Percentiles rank a stretch among this genome's conserved stretches.
Conservation (phyloP, 2,329 filamentous ascomycete species). For the Arthroderma sp. region DNA sequence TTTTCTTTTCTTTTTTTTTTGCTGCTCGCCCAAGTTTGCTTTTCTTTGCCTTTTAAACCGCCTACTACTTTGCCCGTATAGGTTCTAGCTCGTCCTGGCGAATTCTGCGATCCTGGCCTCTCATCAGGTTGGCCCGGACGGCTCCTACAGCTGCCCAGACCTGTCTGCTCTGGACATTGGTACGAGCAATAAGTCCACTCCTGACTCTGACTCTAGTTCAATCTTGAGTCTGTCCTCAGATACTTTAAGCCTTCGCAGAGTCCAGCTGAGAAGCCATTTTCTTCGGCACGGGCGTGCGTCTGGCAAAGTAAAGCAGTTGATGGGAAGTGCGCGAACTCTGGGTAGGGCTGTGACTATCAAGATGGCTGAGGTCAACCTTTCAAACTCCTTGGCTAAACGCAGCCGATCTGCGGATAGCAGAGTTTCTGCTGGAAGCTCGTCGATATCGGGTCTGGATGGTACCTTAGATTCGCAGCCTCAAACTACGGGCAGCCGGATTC, state of each 20-base stretch:
- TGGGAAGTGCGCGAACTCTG: slow-evolving; percentile 29
- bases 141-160: slow-evolving; percentile 32
- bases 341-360: slow-evolving; percentile 27
- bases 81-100: too few relatives aligned
- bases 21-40: too few relatives aligned
- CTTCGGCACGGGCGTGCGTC: slow-evolving; percentile 19
- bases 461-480: slow-evolving; percentile 14
- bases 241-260: slow-evolving; percentile 3
- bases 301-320: slow-evolving; percentile 28
- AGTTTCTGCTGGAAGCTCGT: slow-evolving; percentile 15
- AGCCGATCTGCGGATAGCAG: slow-evolving; percentile 23
- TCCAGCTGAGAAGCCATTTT: not conserved
- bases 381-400: slow-evolving; percentile 25
- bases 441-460: slow-evolving; percentile 4
- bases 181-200: slow-evolving; percentile 6
- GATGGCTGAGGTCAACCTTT: slow-evolving; percentile 29
- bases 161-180: slow-evolving; percentile 22
- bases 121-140: slow-evolving; percentile 23
- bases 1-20: too few relatives aligned
- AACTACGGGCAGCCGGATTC: slow-evolving; percentile 19
- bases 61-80: too few relatives aligned
- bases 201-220: slow-evolving; percentile 1
- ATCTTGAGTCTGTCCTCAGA: slow-evolving; percentile 5
- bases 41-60: too few relatives aligned
- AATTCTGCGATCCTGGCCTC: slow-evolving; percentile 20